Base-by-base conservation (phyloP, 2,329 filamentous ascomycete species). In the Fusarium devonianum region DNA sequence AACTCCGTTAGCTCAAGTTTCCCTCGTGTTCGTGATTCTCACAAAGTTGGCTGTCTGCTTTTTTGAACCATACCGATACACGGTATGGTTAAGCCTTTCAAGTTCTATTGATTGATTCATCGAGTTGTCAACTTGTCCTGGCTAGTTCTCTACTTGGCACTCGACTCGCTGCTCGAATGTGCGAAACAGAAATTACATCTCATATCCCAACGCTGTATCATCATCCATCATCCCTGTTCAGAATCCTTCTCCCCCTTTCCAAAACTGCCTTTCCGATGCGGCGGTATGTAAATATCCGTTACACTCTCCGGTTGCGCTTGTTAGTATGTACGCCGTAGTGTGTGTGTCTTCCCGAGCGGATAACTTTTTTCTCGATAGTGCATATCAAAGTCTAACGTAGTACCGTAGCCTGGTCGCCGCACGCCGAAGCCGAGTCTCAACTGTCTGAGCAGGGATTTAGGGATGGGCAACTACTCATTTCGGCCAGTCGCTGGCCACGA, bases 381-480 rank as follows among this genome's bases (percentile, higher is more conserved):
- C n/a, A n/a, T n/a, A n/a, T 10, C 25, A 17, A 14, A 32, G 17
- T 26, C 26, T 42, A 30, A 14, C 39, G 38, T 50, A 55, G 49
- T 58, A 51, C n/a, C n/a, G n/a, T n/a, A n/a, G n/a, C n/a, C n/a
- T n/a, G 46, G 56, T 21, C 38, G 37, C 37, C 37, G 26, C 49
- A 58, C 28, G 16, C 35, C 26, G 35, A 14, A 23, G 44, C 44
- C 38, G 19, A 32, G 30, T 47, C 28, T 17, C 41, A n/a, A n/a
- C n/a, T n/a, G 54, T 53, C 29, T 37, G 21, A 32, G 46, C 62
- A 65, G 42, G 62, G 62, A 42, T 62, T 43, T 33, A 44, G 29
- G 45, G 22, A 33, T 47, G 52, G 53, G 49, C 45, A 49, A 65
- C 63, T 65, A 64, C 63, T 65, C 61, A 58, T 66, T 65, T 65